Evolutionary conservation across 345 rosid genomes (phyloP).

Genomic region (Gossypioides kirkii): DNA sequence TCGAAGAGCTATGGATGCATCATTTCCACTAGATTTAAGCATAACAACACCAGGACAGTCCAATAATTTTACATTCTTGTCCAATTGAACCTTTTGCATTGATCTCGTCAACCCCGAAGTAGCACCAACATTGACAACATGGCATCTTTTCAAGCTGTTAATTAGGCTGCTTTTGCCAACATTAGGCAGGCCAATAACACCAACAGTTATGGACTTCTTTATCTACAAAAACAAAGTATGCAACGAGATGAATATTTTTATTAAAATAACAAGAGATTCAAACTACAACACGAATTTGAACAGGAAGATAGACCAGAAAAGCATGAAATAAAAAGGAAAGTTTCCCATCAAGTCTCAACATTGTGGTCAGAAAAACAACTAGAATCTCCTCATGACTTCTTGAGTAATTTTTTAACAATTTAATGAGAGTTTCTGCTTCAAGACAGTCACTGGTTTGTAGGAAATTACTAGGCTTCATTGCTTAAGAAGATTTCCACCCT

Average conservation of each 20-base stretch:
- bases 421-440: constrained; percentile 91
- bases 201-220: constrained; percentile 87
- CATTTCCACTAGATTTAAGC: constrained; percentile 71
- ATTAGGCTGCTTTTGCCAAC: constrained; percentile 99
- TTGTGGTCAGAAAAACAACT: not conserved
- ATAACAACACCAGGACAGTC: constrained; percentile 99
- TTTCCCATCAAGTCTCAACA: not conserved
- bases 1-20: constrained; percentile 72
- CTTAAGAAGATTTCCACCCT: constrained; percentile 87
- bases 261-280: not conserved
- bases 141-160: constrained; percentile 92
- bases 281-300: not conserved
- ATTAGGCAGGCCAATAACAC: constrained; percentile 89
- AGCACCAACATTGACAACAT: constrained; percentile 89
- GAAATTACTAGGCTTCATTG: constrained; percentile 56
- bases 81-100: constrained; percentile 93
- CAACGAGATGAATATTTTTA: constrained; percentile 1
- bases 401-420: constrained; percentile 84
- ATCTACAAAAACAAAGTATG: constrained; percentile 46
- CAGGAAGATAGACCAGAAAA: constrained; percentile 8
- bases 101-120: constrained; percentile 94
- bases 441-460: constrained; percentile 96
- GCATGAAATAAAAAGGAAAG: not conserved
- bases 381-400: constrained; percentile 82
- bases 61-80: constrained; percentile 80